These are phyloP conservation scores for Pseudoperonospora humuli DNA, from an alignment of 352 stramenopile genomes.

Conservation along the genomic window DNA sequence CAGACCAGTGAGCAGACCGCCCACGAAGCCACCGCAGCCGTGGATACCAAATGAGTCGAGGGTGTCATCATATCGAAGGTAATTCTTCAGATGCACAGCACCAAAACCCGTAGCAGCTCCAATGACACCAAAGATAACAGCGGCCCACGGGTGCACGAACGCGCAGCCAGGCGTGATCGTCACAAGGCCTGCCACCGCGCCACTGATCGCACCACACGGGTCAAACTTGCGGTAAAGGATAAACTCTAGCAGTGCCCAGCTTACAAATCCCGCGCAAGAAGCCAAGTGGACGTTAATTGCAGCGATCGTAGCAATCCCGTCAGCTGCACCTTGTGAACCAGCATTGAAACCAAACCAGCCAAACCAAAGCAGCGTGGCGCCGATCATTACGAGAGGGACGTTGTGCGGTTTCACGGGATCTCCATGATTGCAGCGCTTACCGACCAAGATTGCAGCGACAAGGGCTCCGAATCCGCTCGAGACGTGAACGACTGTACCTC, in stretches of 20 bases:
- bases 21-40: conserved; percentile 51
- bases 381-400: conserved; percentile 80
- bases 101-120: conserved; percentile 42
- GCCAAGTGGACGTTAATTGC: conserved; percentile 73
- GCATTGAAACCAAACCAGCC: conserved; percentile 86
- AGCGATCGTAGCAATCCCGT: conserved; percentile 56
- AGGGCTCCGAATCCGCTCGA: conserved; percentile 71
- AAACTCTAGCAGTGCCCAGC: conserved; percentile 59
- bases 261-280: conserved; percentile 51
- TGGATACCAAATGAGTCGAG: conserved; percentile 78
- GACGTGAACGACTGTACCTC: conserved; percentile 80
- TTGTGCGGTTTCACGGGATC: conserved; percentile 76
- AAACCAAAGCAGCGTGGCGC: conserved; percentile 68
- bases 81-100: conserved; percentile 59
- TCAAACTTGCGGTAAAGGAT: conserved; percentile 44
- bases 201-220: conserved; percentile 50
- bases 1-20: conserved; percentile 57
- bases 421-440: conserved; percentile 64
- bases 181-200: conserved; percentile 57
- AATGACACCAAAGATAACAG: conserved; percentile 64
- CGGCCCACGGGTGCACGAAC: conserved; percentile 62
- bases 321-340: conserved; percentile 48
- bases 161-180: conserved; percentile 62
- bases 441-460: conserved; percentile 59
- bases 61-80: conserved; percentile 67